Percentiles rank a stretch among this genome's conserved stretches.
phyloP scores from a whole-genome alignment of 2,329 filamentous ascomycete genomes.

The Davidsoniella virescens region DNA sequence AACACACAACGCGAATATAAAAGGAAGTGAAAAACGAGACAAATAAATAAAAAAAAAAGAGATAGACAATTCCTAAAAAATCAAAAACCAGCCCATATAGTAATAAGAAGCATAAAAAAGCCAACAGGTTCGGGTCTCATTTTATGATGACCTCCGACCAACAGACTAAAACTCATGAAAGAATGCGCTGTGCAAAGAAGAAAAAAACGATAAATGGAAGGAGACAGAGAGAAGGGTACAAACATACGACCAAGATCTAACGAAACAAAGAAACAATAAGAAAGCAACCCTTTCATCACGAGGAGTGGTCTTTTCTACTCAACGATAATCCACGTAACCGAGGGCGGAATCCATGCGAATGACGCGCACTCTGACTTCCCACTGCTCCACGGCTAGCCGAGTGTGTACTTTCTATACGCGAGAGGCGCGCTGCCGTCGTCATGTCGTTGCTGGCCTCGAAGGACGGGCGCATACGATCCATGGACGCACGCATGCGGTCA shows the following conservation, averaged over 20 bases:
- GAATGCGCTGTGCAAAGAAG: not conserved
- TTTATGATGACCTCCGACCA: no score
- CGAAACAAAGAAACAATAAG: slow-evolving; percentile 16
- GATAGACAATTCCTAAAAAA: not conserved
- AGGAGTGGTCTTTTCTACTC: slow-evolving; percentile 22
- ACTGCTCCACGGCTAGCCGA: slow-evolving; percentile 19
- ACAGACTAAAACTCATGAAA: not conserved
- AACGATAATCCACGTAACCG: slow-evolving; percentile 29
- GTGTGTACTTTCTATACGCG: slow-evolving; percentile 62
- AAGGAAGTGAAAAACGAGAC: not conserved
- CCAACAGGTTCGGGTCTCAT: no score
- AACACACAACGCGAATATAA: no score
- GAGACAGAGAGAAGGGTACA: slow-evolving; percentile 14
- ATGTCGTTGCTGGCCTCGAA: slow-evolving; percentile 85
- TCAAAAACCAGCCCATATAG: not conserved
- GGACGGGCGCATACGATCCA: slow-evolving; percentile 69
- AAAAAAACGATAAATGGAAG: not conserved
- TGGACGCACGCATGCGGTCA: slow-evolving; percentile 70
- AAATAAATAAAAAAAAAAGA: not conserved
- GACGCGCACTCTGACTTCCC: slow-evolving; percentile 1
- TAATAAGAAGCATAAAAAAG: not conserved
- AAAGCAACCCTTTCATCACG: slow-evolving; percentile 15
- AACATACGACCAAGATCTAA: slow-evolving; percentile 14
- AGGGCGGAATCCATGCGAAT: slow-evolving; percentile 18
- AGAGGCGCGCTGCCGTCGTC: slow-evolving; percentile 73